Percentiles rank a stretch among this genome's conserved stretches.
phyloP scores from a whole-genome alignment of 169 alveolate species.

The Plasmodium inui region DNA sequence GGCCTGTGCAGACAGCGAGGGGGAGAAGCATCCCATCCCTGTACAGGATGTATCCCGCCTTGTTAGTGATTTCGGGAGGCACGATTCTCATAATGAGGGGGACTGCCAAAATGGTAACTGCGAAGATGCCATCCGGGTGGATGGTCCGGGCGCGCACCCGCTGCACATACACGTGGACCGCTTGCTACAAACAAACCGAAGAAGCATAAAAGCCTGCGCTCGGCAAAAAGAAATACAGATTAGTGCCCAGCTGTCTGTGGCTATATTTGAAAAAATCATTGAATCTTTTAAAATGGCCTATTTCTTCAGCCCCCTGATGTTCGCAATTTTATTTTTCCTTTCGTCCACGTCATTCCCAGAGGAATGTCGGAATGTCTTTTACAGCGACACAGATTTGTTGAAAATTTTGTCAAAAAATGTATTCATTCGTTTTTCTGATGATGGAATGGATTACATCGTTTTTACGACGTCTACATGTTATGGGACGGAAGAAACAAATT shows the following conservation, averaged over 20 bases:
- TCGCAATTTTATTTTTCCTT: conserved; percentile 54
- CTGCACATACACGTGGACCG: background rate
- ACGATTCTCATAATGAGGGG: background rate
- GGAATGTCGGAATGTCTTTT: conserved; percentile 22
- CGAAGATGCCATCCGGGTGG: background rate
- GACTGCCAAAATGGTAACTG: background rate
- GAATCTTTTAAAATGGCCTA: conserved; percentile 45
- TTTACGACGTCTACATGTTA: conserved; percentile 38
- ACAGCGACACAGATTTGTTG: conserved; percentile 25
- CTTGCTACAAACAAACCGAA: conserved; percentile 11
- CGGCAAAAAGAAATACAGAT: conserved; percentile 17
- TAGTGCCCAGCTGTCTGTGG: background rate
- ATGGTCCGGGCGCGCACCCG: background rate
- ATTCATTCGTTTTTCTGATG: conserved; percentile 33
- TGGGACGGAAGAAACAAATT: conserved; percentile 20
- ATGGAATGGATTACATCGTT: conserved; percentile 21
- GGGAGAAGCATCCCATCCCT: background rate
- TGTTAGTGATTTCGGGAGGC: background rate
- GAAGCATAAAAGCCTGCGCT: conserved; percentile 1
- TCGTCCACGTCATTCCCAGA: conserved; percentile 46
- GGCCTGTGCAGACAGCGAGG: background rate
- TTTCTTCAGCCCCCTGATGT: conserved; percentile 45
- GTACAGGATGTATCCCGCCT: background rate
- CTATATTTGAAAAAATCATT: conserved; percentile 32
- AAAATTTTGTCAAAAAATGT: conserved; percentile 41